These are phyloP conservation scores for Naematelia aurantialba DNA, from an alignment of 768 basidiomycete genomes.

Conservation along the genomic window DNA sequence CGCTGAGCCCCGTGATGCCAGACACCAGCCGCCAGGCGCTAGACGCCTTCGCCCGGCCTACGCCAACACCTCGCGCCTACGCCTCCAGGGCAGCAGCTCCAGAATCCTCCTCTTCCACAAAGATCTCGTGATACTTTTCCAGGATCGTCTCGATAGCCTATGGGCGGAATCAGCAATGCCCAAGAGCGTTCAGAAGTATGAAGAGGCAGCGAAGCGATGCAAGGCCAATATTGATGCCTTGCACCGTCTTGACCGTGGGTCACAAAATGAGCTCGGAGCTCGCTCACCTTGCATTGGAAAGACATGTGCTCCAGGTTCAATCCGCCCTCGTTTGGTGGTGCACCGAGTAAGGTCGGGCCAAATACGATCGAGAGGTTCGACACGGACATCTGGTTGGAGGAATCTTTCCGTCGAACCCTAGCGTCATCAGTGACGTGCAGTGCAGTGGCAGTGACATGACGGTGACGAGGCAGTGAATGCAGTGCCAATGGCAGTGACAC, in stretches of 20 bases:
- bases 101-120: slow-evolving; percentile 69
- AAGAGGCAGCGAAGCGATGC: too few relatives aligned
- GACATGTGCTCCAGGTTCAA: slow-evolving; percentile 53
- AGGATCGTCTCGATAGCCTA: slow-evolving; percentile 94
- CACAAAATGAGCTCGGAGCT: neutral
- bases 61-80: neutral
- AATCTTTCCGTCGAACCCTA: slow-evolving; percentile 73
- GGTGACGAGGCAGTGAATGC: too few relatives aligned
- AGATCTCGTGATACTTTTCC: slow-evolving; percentile 91
- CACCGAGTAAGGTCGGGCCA: slow-evolving; percentile 93
- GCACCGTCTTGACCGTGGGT: neutral
- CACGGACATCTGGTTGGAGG: slow-evolving; percentile 84
- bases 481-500: too few relatives aligned
- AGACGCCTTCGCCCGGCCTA: neutral
- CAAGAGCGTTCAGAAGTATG: too few relatives aligned
- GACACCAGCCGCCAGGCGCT: too few relatives aligned
- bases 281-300: slow-evolving; percentile 53
- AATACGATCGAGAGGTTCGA: slow-evolving; percentile 95
- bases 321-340: slow-evolving; percentile 53
- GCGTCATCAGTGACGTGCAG: neutral
- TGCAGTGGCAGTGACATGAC: too few relatives aligned
- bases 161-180: slow-evolving; percentile 20
- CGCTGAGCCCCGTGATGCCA: too few relatives aligned
- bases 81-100: neutral
- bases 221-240: too few relatives aligned